Evolutionary conservation across 371 early-diverging fungal species (phyloP), one percentile per base, ranked within the genome.

Genomic region (Fennellomyces sp.): DNA sequence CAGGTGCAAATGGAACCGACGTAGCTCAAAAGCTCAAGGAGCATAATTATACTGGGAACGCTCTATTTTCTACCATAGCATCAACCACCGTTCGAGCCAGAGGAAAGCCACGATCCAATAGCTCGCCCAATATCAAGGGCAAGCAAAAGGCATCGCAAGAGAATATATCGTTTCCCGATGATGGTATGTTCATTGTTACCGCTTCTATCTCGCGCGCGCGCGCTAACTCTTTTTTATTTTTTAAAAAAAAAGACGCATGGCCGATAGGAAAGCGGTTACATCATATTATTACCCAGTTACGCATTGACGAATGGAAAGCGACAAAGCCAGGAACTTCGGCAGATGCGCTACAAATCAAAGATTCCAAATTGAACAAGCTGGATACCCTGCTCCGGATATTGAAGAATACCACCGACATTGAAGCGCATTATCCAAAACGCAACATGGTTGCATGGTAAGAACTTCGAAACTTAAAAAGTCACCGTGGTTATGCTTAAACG

Each of bases 161-260:
- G 17, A 74, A 64, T 31, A 61, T 70, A n/a, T 70, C 75, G 28
- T 80, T 67, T 52, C 76, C 76, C 30, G 76, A 80, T 57, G 80
- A 80, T 58, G 80, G 80, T 76, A 69, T 30, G 23, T 17, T 4
- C n/a, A 23, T 5, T 4, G 23, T 45, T 15, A 27, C 5, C 17
- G 11, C 49, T 19, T 7, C 31, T 17, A 26, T 28, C 52, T 5
- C 17, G 10, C 33, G 33, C n/a, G 38, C 54, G 35, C 28, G 29
- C 42, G 21, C 27, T 25, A 31, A 51, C n/a, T n/a, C 42, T 33
- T 39, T 21, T 48, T 39, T 61, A 10, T 35, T 58, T 13, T 60
- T 39, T 25, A 25, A n/a, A 51, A 21, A 2, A 19, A 11, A 64
- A 78, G 78, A 78, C 50, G 67, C 72, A 11, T 72, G 66, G 66